Conservation (phyloP, 2,329 filamentous ascomycete genomes). For the Clarireedia hainanense region DNA sequence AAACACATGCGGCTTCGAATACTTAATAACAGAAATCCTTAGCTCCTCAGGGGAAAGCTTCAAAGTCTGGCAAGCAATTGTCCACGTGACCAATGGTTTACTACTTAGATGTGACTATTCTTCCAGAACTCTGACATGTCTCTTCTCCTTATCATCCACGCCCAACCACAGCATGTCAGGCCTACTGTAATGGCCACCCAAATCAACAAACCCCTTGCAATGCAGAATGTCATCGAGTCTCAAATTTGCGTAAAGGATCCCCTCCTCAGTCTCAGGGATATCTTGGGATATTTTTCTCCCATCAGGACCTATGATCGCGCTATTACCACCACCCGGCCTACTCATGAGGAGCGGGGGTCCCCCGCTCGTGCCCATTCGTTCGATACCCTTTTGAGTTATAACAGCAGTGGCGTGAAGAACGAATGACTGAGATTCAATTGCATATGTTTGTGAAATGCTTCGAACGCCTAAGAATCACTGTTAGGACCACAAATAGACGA, state of each 20-base stretch:
- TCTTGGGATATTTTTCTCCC: constrained; percentile 33
- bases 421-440: constrained; percentile 49
- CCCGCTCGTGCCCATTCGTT: neutral
- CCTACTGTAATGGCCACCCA: constrained; percentile 17
- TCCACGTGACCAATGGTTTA: no score
- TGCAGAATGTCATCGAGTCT: constrained; percentile 15
- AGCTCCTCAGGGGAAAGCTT: no score
- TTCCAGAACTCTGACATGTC: constrained; percentile 1
- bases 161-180: constrained; percentile 21
- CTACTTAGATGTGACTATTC: neutral
- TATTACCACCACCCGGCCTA: constrained; percentile 40
- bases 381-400: constrained; percentile 31
- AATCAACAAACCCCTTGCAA: constrained; percentile 18
- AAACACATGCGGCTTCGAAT: no score
- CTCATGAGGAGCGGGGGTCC: constrained; percentile 30
- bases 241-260: constrained; percentile 41
- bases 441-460: constrained; percentile 46
- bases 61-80: no score
- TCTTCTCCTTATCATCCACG: constrained; percentile 14
- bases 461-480: constrained; percentile 29
- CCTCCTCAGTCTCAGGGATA: constrained; percentile 43
- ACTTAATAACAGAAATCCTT: no score
- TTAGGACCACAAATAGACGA: neutral
- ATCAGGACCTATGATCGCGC: constrained; percentile 47
- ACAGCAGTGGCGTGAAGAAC: constrained; percentile 47